Percentiles rank a stretch among this genome's conserved stretches.
Conservation (phyloP, 2,329 filamentous ascomycete species). For the Chrysosporium queenslandicum region DNA sequence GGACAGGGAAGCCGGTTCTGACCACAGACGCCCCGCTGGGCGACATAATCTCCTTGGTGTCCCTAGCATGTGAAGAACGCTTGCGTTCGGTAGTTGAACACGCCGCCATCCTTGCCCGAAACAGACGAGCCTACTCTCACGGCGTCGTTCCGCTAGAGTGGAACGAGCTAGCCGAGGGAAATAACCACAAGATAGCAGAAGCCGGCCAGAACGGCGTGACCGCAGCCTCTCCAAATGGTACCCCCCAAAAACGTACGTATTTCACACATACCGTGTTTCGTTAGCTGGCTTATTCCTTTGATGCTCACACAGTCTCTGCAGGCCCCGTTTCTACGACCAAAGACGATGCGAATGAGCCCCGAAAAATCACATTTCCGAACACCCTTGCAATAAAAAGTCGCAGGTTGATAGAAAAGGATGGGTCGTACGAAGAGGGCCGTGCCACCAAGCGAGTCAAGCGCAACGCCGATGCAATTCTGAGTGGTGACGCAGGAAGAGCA, state of each 20-base stretch:
- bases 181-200: constrained; percentile 25
- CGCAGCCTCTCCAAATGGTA: constrained; percentile 12
- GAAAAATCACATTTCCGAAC: constrained; percentile 28
- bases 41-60: constrained; percentile 73
- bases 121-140: constrained; percentile 67
- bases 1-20: constrained; percentile 60
- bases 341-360: constrained; percentile 22
- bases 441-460: constrained; percentile 58
- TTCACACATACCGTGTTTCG: neutral
- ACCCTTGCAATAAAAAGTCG: constrained; percentile 45
- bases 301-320: neutral
- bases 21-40: constrained; percentile 61
- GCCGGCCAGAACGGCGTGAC: neutral
- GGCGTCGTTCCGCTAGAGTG: constrained; percentile 70
- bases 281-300: neutral
- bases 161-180: constrained; percentile 51
- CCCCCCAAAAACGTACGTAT: constrained; percentile 33
- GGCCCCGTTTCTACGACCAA: neutral
- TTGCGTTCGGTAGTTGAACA: constrained; percentile 68
- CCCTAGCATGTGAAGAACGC: constrained; percentile 71
- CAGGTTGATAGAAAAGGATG: constrained; percentile 55
- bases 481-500: constrained; percentile 41
- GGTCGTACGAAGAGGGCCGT: constrained; percentile 61
- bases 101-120: constrained; percentile 57
- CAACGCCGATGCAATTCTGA: constrained; percentile 45